Percentiles rank a stretch among this genome's conserved stretches.
phyloP scores from a whole-genome alignment of 768 basidiomycete genomes.

The Suillus decipiens region DNA sequence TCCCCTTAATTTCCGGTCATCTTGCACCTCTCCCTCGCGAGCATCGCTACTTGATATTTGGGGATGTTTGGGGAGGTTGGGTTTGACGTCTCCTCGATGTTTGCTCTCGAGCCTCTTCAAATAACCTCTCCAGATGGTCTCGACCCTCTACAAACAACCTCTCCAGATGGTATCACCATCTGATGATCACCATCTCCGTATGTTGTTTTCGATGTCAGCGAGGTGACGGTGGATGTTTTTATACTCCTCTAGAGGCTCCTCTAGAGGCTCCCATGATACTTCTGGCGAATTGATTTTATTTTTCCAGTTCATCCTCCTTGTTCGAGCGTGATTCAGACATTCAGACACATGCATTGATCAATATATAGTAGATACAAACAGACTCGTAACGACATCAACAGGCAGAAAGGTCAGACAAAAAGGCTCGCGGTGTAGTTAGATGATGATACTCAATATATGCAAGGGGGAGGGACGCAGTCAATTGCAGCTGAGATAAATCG shows the following conservation, averaged over 20 bases:
- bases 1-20: not conserved
- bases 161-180: not conserved
- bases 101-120: not conserved
- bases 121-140: not conserved
- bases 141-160: not conserved
- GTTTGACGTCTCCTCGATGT: not conserved
- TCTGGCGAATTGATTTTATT: not conserved
- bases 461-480: not conserved
- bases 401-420: not conserved
- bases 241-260: not conserved
- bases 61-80: not conserved
- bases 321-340: not conserved
- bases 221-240: not conserved
- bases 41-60: not conserved
- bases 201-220: not conserved
- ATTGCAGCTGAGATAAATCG: not conserved
- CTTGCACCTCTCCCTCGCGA: not conserved
- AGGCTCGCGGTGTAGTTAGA: not conserved
- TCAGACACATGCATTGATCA: constrained; percentile 4
- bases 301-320: constrained; percentile 1
- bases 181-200: not conserved
- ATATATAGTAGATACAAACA: not conserved
- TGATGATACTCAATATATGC: constrained; percentile 2
- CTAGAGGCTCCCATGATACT: constrained; percentile 1
- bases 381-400: not conserved